Evolutionary conservation across 2,329 filamentous ascomycete species (phyloP).

Genomic region (Ophiostoma triangulosporum): DNA sequence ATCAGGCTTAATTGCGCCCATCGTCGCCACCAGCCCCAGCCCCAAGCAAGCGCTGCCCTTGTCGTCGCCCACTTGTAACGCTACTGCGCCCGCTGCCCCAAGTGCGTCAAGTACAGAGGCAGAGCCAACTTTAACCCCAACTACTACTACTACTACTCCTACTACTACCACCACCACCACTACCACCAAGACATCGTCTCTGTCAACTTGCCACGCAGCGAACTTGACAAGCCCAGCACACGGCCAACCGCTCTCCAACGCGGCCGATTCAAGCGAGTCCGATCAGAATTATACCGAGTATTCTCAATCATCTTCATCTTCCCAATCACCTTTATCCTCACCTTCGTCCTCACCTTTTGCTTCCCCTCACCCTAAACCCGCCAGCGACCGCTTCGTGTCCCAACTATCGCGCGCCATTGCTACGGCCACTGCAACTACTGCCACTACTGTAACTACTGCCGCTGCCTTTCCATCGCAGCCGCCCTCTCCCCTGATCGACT

Average conservation of each 20-base stretch:
- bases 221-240: background rate
- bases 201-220: background rate
- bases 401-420: background rate
- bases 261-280: background rate
- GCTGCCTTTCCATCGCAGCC: slow-evolving; percentile 1
- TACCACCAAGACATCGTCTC: background rate
- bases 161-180: too few species aligned
- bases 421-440: background rate
- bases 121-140: too few species aligned
- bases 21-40: background rate
- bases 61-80: background rate
- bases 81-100: background rate
- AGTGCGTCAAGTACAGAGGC: background rate
- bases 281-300: background rate
- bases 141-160: too few species aligned
- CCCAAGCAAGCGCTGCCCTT: background rate
- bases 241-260: background rate
- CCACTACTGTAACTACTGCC: background rate
- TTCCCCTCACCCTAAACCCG: background rate
- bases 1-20: background rate
- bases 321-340: background rate
- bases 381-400: background rate
- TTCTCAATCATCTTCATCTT: background rate
- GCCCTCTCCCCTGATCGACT: slow-evolving; percentile 18
- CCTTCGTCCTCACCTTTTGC: background rate